These are phyloP conservation scores for Cutaneotrichosporon cutaneum DNA, from an alignment of 1,284 basidiomycete genomes.

Conservation along the genomic window DNA sequence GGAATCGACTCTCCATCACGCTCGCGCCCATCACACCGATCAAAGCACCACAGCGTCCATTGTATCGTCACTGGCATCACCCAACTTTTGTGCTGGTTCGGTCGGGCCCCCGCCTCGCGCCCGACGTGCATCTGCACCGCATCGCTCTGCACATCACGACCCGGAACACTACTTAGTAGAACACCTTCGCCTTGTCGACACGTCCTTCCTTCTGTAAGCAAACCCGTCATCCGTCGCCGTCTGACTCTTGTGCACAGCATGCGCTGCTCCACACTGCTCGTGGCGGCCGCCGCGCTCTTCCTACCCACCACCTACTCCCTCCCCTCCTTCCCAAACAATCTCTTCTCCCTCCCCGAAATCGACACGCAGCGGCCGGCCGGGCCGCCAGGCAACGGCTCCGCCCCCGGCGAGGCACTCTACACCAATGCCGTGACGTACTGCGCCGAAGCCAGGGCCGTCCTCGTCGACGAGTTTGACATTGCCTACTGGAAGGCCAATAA, in stretches of 20 bases:
- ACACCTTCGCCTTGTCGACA: not conserved
- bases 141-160: not conserved
- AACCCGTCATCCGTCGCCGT: too few relatives aligned
- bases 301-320: not conserved
- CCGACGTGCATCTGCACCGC: not conserved
- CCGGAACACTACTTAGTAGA: not conserved
- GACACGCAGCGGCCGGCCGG: not conserved
- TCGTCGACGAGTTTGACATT: constrained; percentile 77
- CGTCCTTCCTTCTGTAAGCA: too few relatives aligned
- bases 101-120: not conserved
- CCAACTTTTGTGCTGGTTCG: not conserved
- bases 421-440: constrained; percentile 88
- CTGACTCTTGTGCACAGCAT: too few relatives aligned
- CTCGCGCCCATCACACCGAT: not conserved
- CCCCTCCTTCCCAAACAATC: not conserved
- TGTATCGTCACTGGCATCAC: not conserved
- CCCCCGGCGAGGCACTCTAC: constrained; percentile 33
- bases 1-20: not conserved
- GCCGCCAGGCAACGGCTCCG: not conserved
- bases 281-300: not conserved
- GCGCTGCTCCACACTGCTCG: not conserved
- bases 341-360: not conserved
- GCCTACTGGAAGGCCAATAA: constrained; percentile 56
- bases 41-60: not conserved
- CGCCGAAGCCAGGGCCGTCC: constrained; percentile 70